Conservation (phyloP, 2,329 filamentous ascomycete species). For the Pseudopithomyces chartarum region DNA sequence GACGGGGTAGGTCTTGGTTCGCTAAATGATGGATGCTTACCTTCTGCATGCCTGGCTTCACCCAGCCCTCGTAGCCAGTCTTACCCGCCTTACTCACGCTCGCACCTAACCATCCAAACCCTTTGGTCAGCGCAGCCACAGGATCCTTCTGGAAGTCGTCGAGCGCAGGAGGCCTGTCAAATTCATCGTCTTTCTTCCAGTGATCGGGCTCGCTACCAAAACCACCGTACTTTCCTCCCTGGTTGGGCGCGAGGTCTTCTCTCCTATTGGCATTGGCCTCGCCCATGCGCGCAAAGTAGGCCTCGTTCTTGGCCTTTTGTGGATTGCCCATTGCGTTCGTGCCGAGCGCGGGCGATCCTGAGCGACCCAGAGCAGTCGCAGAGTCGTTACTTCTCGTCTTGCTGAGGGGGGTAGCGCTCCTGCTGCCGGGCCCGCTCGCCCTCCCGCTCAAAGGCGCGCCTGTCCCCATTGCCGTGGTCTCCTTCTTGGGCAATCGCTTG, state of each 20-base stretch:
- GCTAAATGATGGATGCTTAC: conserved; percentile 52
- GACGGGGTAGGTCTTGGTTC: neutral
- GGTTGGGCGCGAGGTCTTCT: conserved; percentile 77
- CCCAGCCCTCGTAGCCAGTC: conserved; percentile 86
- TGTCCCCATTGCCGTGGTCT: conserved; percentile 26
- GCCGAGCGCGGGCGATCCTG: conserved; percentile 45
- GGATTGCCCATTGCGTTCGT: conserved; percentile 39
- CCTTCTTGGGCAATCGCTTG: conserved; percentile 47
- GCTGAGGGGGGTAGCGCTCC: conserved; percentile 46
- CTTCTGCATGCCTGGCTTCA: conserved; percentile 90
- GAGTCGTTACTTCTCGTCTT: conserved; percentile 41
- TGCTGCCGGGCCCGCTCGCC: conserved; percentile 41
- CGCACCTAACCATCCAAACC: conserved; percentile 91
- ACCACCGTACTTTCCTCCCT: conserved; percentile 89
- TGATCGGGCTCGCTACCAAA: conserved; percentile 80
- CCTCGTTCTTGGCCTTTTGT: conserved; percentile 73
- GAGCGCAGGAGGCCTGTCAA: conserved; percentile 65
- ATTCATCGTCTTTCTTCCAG: conserved; percentile 47
- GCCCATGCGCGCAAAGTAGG: conserved; percentile 87
- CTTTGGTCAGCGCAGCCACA: conserved; percentile 83
- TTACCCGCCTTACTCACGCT: conserved; percentile 90
- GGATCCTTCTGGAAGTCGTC: conserved; percentile 93
- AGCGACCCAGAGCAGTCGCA: conserved; percentile 29
- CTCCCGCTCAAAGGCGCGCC: conserved; percentile 38
- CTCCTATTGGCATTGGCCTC: conserved; percentile 78